Conservation (phyloP, 2,329 filamentous ascomycete species). For the Geosmithia flava region DNA sequence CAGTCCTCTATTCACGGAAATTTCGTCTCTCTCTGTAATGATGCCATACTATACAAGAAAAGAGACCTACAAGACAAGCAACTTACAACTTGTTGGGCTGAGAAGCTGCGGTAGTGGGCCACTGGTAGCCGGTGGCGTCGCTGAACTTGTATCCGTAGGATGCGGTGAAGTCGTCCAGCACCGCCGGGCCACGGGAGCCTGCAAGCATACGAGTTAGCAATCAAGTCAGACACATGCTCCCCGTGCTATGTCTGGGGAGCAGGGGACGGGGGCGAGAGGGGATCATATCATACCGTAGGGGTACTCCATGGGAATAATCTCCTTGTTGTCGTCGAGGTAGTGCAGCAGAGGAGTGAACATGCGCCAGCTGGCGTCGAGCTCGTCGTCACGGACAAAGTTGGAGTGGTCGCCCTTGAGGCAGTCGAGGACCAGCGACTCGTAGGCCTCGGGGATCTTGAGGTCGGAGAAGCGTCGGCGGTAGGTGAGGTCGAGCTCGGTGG, state of each 20-base stretch:
- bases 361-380: constrained; percentile 95
- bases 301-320: constrained; percentile 99
- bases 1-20: too few relatives aligned
- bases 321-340: constrained; percentile 98
- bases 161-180: constrained; percentile 94
- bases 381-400: constrained; percentile 96
- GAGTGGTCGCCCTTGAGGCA: constrained; percentile 98
- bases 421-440: constrained; percentile 94
- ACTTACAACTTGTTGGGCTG: constrained; percentile 68
- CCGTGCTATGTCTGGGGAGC: not conserved
- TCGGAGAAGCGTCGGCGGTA: constrained; percentile 98
- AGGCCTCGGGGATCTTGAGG: constrained; percentile 97
- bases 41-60: not conserved
- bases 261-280: constrained; percentile 4
- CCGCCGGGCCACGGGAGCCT: constrained; percentile 94
- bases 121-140: constrained; percentile 90
- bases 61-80: not conserved
- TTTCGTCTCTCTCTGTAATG: not conserved
- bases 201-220: constrained; percentile 8
- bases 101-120: constrained; percentile 66
- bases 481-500: constrained; percentile 95
- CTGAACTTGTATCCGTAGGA: constrained; percentile 99
- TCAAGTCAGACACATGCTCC: not conserved
- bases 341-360: constrained; percentile 96
- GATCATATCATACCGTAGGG: constrained; percentile 66